Evolutionary conservation across 352 stramenopile species (phyloP).

Genomic region (Phytophthora pisi): DNA sequence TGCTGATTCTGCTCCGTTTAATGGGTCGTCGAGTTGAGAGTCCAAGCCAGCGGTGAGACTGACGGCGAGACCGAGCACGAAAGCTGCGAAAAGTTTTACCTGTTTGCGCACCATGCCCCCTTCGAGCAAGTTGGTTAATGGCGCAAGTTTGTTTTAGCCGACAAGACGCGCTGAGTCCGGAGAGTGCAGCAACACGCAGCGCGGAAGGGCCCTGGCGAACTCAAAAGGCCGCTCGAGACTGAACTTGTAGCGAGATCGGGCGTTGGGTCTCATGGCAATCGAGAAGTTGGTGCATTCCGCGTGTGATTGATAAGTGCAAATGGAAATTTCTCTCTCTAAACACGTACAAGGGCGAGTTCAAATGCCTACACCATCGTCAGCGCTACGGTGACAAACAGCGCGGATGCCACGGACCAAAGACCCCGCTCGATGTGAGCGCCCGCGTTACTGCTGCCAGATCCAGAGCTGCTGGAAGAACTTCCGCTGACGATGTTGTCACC

Average conservation of each 20-base stretch:
- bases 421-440: neutral
- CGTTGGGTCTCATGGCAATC: too few species aligned
- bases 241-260: constrained; percentile 1
- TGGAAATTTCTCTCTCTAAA: neutral
- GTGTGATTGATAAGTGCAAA: too few species aligned
- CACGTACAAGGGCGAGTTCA: neutral
- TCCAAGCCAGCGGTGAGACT: neutral
- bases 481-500: constrained; percentile 8
- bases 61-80: neutral
- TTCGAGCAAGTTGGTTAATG: constrained; percentile 3
- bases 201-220: neutral
- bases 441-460: constrained; percentile 19
- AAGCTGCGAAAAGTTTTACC: neutral
- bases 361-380: constrained; percentile 17
- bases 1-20: constrained; percentile 1
- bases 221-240: neutral
- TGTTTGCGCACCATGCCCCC: neutral
- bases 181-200: constrained; percentile 1
- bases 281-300: too few species aligned
- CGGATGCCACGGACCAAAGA: constrained; percentile 8
- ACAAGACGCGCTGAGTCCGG: constrained; percentile 1
- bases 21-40: neutral
- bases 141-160: constrained; percentile 3
- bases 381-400: constrained; percentile 6
- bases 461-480: constrained; percentile 15